Conservation (phyloP, 2,329 filamentous ascomycete species). For the Fusarium chuoi region DNA sequence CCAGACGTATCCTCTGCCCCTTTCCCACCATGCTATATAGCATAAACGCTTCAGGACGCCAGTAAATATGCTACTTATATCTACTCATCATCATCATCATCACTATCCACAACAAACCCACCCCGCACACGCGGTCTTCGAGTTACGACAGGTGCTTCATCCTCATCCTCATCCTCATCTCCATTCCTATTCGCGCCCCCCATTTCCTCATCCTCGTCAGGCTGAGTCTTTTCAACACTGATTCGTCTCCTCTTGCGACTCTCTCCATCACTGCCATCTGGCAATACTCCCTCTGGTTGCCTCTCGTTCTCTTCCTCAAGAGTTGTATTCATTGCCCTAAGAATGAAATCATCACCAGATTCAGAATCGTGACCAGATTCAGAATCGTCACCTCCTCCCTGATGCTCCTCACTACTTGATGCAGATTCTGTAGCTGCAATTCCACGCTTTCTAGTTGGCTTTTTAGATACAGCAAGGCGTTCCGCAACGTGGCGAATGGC, state of each 20-base stretch:
- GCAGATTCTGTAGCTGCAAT: not conserved
- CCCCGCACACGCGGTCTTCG: slow-evolving; percentile 59
- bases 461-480: slow-evolving; percentile 33
- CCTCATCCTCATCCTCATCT: slow-evolving; percentile 49
- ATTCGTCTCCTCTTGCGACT: slow-evolving; percentile 52
- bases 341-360: slow-evolving; percentile 42
- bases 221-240: slow-evolving; percentile 32
- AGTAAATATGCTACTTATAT: not conserved
- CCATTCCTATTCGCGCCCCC: slow-evolving; percentile 43
- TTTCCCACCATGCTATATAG: not conserved
- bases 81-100: slow-evolving; percentile 64
- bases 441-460: slow-evolving; percentile 46
- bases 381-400: slow-evolving; percentile 18
- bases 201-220: slow-evolving; percentile 32
- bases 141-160: slow-evolving; percentile 42
- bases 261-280: slow-evolving; percentile 50
- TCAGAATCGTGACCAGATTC: too few species aligned
- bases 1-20: not conserved
- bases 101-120: slow-evolving; percentile 69
- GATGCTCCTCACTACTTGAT: slow-evolving; percentile 6
- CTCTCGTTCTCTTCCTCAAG: slow-evolving; percentile 24
- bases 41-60: slow-evolving; percentile 26
- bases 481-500: not conserved
- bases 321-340: slow-evolving; percentile 39
- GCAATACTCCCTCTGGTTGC: slow-evolving; percentile 43